Base-by-base conservation (phyloP, 805 yeast species). In the Metschnikowia kunwiensis region DNA sequence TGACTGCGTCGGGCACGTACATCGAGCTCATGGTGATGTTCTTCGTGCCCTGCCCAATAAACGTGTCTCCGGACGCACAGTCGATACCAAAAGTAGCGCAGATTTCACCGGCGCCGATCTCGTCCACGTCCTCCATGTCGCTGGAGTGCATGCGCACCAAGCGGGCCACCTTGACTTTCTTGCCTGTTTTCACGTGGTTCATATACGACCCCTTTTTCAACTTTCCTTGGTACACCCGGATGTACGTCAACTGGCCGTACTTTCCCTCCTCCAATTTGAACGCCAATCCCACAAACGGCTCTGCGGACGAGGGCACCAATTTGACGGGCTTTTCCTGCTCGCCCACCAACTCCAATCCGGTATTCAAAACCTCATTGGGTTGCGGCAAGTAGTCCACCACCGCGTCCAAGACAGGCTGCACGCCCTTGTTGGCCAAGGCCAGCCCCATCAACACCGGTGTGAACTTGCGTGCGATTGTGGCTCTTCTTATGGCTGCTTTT, bases 401-500 rank as follows among this genome's bases (percentile, higher is more conserved):
- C 26, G 97, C 93, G 61, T 93, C 97, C 51, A 93, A 72, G 24
- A 91, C 96, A 15, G 89, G 89, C 70, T 93, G 99, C 47, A 93
- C 75, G 63, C 97, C 96, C 49, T 82, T 86, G 69, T 93, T 93
- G 40, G 97, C 98, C 47, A 93, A 74, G 13, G 99, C 99, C 32
- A 97, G 87, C 15, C 99, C 99, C 97, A 93, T 93, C 48, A 91
- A 72, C n/a, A 93, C 97, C n/a, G 99, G 98, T 10, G 97, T 87
- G 72, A 93, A 93, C 59, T 77, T 85, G 68, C 97, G 80, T 21
- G 89, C 95, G 64, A 91, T 91, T 13, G 99, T 93, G 33, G 97
- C 77, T 55, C 96, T 80, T 63, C 98, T 82, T 51, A 93, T 93
- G 27, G 96, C 97, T 34, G 60, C 78, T 58, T 83, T 80, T 47